Evolutionary conservation across 2,329 filamentous ascomycete genomes (phyloP), one percentile per base, ranked within the genome.

Genomic region (Aspergillus texensis): DNA sequence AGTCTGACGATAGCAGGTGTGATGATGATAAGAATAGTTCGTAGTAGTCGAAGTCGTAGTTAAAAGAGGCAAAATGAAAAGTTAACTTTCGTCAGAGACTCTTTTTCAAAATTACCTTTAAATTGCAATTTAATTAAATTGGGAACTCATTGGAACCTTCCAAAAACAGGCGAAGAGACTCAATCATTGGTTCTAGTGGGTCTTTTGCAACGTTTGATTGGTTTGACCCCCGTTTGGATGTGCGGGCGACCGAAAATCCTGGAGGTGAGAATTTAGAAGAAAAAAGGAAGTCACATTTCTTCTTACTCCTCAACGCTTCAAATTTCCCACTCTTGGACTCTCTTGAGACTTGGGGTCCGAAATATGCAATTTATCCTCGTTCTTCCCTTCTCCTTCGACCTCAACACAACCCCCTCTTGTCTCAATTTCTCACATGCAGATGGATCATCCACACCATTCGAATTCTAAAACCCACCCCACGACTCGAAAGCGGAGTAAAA

Each of bases 201-300:
- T 6, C n/a, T 16, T 26, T 26, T 28, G 32, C 32, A 55, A 3
- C 11, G 12, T 39, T 55, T 55, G 52, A 55, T 55, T 55, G 52
- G 52, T 16, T 55, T 55, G 30, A 4, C n/a, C n/a, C 21, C 21
- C 16, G 32, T 6, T 39, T 55, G 32, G 32, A 55, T 55, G 39
- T 55, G 52, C 52, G 32, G 52, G 52, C 52, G n/a, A 39, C 21
- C 21, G 52, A 55, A 41, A 55, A 55, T 55, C 52, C 52, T 55
- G 52, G 52, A 55, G 52, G 52, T 26, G 30, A 26, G 39, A 41
- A 41, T 41, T n/a, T 14, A 36, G 34, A 36, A 16, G 12, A 36
- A 14, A 14, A 36, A 34, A 34, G 5, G 11, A 32, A 32, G 9
- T 11, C 10, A 34, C 32, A 4, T 11, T 34, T 34, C 32, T 34